Evolutionary conservation across 2,329 filamentous ascomycete species (phyloP), one percentile per base, ranked within the genome.

Genomic region (Aspergillus piperis): DNA sequence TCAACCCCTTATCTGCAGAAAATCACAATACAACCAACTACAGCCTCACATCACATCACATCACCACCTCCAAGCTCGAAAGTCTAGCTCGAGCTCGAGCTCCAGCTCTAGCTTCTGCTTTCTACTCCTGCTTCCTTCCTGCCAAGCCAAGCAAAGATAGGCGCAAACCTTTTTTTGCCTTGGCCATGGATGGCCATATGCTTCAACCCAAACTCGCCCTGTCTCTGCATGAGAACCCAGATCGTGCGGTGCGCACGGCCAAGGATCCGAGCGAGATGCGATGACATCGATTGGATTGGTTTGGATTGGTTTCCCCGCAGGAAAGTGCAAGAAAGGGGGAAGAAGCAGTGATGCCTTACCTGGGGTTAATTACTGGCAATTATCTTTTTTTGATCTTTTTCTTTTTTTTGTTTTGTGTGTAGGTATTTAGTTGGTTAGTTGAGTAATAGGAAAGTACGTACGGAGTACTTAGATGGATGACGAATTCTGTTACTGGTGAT

Each of bases 271-370:
- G 27, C 50, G 27, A 50, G 48, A 48, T 51, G 47, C 17, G 23
- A 51, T 30, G 36, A 42, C 25, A 53, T 41, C 36, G 27, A 30
- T 30, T 30, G 27, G 27, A 3, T 53, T 58, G 58, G 25, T 21
- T 25, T 2, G 23, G 23, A 11, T 30, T 19, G 17, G 17, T 19
- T 32, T 50, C 47, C 54, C 53, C 54, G 57, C 57, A 58, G 41
- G 50, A 36, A 41, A 36, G 11, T 30, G 23, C 27, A 36, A 36
- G 32, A 36, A 36, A 13, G 32, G 4, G 4, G 11, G 11, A 36
- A 50, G 39, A 59, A 59, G 64, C 60, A 62, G 23, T 59, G 64
- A 47, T 67, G 60, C 65, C 65, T 66, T 67, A 66, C 62, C 53
- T 38, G 47, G 15, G 42, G 47, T 10, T 50, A 50, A 32, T 50